Base-by-base conservation (phyloP, 306 rosid genomes). In the Inga leiocalycina region DNA sequence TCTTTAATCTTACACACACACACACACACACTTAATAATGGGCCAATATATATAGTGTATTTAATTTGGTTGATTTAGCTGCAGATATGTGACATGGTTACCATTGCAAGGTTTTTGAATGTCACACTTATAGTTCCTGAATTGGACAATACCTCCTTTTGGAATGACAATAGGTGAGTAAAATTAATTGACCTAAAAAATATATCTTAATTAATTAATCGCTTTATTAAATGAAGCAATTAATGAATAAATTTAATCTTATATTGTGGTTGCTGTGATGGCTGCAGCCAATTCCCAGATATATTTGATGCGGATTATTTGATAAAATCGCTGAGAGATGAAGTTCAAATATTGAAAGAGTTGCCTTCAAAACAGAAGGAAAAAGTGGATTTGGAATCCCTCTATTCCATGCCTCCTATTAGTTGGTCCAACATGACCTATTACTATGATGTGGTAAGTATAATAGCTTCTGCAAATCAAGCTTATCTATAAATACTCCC, bases 351-450 rank as follows among this genome's bases (percentile, higher is more conserved):
- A 84, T 46, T 92, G 80, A 91, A 82, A 85, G 83, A 87, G 74
- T 61, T 94, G 71, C 98, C 97, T 3, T 88, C 89, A 7, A 84
- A 86, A 80, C 84, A 89, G 77, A 86, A 89, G 80, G 79, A 59
- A 41, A 86, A 91, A 84, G 79, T 83, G 74, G 89, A 86, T 62
- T 70, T 77, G 77, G 85, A 64, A 59, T 79, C 66, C 76, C 76
- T 89, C 68, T 82, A 80, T 80, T 94, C 97, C 46, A 76, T 93
- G 91, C 89, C 94, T 35, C 98, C 98, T 27, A 79, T 94, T 79
- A 94, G 97, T 81, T 94, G 98, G 98, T 94, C 97, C 24, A 92
- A 88, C 76, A 84, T 92, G 85, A 87, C 98, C 45, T 94, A 93
- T 84, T 94, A 92, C 78, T 43, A 74, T 79, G 37, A 87, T 45